Conservation (phyloP, 192 early-diverging fungal species). For the Backusella sp. region DNA sequence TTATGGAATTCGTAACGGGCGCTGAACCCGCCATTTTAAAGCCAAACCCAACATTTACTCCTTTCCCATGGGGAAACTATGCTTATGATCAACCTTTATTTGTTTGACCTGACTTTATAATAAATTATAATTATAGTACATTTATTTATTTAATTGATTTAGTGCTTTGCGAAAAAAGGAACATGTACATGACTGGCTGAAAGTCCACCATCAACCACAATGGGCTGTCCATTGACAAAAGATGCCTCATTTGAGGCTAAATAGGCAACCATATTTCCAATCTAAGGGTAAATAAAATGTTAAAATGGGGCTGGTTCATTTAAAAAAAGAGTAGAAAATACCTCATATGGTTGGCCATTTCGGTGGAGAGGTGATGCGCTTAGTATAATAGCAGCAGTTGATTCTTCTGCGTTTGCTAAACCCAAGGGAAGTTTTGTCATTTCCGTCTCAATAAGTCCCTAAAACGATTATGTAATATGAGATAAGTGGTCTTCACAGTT, state of each 20-base stretch:
- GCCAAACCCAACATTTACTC: neutral
- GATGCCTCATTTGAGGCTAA: constrained; percentile 46
- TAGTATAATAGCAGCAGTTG: no score
- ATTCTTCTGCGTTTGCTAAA: constrained; percentile 4
- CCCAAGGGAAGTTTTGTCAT: constrained; percentile 47
- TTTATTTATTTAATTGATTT: neutral
- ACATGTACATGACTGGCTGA: constrained; percentile 27
- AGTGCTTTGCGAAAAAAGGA: constrained; percentile 4
- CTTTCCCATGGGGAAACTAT: neutral
- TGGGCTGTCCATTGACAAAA: constrained; percentile 49
- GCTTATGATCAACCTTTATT: no score
- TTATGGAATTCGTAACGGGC: constrained; percentile 15
- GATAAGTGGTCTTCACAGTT: neutral
- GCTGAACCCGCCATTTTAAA: neutral
- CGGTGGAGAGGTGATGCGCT: constrained; percentile 37
- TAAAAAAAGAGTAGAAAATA: neutral
- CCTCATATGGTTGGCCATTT: constrained; percentile 39
- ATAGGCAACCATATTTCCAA: constrained; percentile 43
- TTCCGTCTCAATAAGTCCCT: constrained; percentile 51
- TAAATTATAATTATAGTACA: neutral
- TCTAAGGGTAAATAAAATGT: constrained; percentile 12
- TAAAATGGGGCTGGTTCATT: neutral
- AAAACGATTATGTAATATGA: neutral
- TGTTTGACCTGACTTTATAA: neutral
- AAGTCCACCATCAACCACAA: constrained; percentile 47